phyloP scores from a whole-genome alignment of 768 basidiomycete species.

The Podaxis sp. region DNA sequence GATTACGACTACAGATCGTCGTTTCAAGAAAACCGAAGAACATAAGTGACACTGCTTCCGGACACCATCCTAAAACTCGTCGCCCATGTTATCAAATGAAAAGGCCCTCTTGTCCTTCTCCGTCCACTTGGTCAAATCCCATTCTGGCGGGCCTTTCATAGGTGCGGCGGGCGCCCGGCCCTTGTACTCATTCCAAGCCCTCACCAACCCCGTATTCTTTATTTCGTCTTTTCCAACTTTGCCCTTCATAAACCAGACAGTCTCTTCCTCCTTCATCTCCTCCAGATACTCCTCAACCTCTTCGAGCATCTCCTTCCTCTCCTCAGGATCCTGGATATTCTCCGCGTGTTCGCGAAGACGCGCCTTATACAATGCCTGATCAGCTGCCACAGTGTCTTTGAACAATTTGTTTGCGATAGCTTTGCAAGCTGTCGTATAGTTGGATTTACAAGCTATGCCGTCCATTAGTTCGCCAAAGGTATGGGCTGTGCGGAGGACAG shows the following conservation, averaged over 20 bases:
- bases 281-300: conserved; percentile 17
- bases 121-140: conserved; percentile 35
- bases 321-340: conserved; percentile 19
- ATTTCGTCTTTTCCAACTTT: conserved; percentile 20
- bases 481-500: conserved; percentile 22
- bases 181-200: conserved; percentile 37
- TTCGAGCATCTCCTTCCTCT: conserved; percentile 15
- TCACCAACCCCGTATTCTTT: conserved; percentile 21
- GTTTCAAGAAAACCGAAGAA: background rate
- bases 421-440: conserved; percentile 28
- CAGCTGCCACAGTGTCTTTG: conserved; percentile 23
- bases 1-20: background rate
- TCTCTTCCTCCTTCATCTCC: conserved; percentile 17
- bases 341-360: conserved; percentile 27
- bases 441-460: conserved; percentile 15
- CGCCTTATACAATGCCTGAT: conserved; percentile 23
- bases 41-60: background rate
- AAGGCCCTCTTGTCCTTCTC: conserved; percentile 25
- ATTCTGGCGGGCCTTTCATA: conserved; percentile 22
- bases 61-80: background rate
- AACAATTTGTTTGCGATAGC: conserved; percentile 29
- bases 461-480: conserved; percentile 24
- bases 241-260: conserved; percentile 27
- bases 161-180: conserved; percentile 20
- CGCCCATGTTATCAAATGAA: conserved; percentile 18